Conservation (phyloP, 768 basidiomycete genomes). For the Postia placenta region DNA sequence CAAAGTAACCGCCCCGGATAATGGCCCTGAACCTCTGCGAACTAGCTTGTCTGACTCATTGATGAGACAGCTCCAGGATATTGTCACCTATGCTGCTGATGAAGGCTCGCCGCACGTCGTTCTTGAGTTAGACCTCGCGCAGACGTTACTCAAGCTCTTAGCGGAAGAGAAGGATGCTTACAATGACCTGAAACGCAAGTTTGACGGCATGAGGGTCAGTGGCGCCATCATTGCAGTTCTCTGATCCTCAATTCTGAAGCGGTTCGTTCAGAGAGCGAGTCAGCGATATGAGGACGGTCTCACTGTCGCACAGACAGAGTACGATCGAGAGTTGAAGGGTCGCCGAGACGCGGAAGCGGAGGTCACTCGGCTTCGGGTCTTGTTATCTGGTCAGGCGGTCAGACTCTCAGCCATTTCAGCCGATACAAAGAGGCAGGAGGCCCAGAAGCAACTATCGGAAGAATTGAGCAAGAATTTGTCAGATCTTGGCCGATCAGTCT, state of each 20-base stretch:
- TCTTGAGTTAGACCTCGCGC: slow-evolving; percentile 70
- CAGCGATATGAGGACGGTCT: slow-evolving; percentile 90
- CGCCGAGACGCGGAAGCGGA: slow-evolving; percentile 91
- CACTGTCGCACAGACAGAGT: slow-evolving; percentile 89
- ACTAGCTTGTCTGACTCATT: slow-evolving; percentile 42
- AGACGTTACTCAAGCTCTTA: slow-evolving; percentile 60
- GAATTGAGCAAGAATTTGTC: slow-evolving; percentile 73
- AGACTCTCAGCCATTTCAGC: slow-evolving; percentile 80
- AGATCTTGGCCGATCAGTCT: slow-evolving; percentile 79
- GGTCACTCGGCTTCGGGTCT: slow-evolving; percentile 75
- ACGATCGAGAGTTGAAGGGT: slow-evolving; percentile 84
- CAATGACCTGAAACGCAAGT: slow-evolving; percentile 60
- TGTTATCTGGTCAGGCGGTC: slow-evolving; percentile 87
- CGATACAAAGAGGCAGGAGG: slow-evolving; percentile 71
- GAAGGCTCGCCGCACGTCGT: slow-evolving; percentile 55
- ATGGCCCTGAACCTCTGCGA: slow-evolving; percentile 22
- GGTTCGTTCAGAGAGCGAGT: slow-evolving; percentile 64
- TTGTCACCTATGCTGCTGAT: slow-evolving; percentile 51
- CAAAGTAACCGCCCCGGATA: slow-evolving; percentile 40
- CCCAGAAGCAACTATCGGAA: slow-evolving; percentile 67
- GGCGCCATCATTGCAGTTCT: slow-evolving; percentile 3
- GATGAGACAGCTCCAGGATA: slow-evolving; percentile 50
- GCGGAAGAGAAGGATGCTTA: slow-evolving; percentile 59
- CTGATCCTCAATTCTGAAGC: neutral
- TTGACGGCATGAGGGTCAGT: slow-evolving; percentile 84